These are phyloP conservation scores for Penicillium sp. DNA, from an alignment of 2,329 filamentous ascomycete species.

Conservation along the genomic window DNA sequence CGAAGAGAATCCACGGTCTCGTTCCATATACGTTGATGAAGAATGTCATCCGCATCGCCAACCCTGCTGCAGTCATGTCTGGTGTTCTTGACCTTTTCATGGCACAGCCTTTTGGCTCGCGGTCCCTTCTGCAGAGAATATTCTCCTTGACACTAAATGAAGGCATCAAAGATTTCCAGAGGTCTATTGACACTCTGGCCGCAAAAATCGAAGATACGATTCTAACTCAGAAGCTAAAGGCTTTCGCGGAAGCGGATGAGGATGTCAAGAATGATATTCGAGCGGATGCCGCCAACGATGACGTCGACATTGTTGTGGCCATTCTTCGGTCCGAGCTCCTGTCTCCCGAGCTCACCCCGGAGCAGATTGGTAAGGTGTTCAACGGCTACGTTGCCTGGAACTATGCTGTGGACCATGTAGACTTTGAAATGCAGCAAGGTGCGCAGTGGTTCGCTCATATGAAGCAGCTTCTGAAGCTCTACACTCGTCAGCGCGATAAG, in stretches of 20 bases:
- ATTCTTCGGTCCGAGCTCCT: slow-evolving; percentile 77
- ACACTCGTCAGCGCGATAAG: slow-evolving; percentile 89
- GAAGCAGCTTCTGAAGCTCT: slow-evolving; percentile 90
- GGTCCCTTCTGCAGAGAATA: slow-evolving; percentile 88
- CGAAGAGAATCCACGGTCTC: slow-evolving; percentile 88
- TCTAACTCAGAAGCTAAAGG: slow-evolving; percentile 75
- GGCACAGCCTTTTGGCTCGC: slow-evolving; percentile 86
- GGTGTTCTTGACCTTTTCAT: slow-evolving; percentile 91
- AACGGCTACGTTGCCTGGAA: slow-evolving; percentile 97
- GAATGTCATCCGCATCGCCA: slow-evolving; percentile 94
- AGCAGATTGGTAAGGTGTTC: slow-evolving; percentile 79
- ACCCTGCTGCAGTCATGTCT: slow-evolving; percentile 96
- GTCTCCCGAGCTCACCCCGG: slow-evolving; percentile 63
- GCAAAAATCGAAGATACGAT: slow-evolving; percentile 76
- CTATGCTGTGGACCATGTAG: slow-evolving; percentile 80
- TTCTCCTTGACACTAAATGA: slow-evolving; percentile 89
- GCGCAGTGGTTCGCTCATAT: slow-evolving; percentile 90
- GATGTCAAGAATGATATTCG: slow-evolving; percentile 69
- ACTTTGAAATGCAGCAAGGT: slow-evolving; percentile 82
- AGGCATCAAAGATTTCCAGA: slow-evolving; percentile 81
- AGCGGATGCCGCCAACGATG: slow-evolving; percentile 66
- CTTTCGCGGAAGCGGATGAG: slow-evolving; percentile 73
- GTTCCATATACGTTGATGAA: slow-evolving; percentile 92
- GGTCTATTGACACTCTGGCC: slow-evolving; percentile 73
- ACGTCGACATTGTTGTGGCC: slow-evolving; percentile 79